These are phyloP conservation scores for Arthrobotrys sinensis DNA, from an alignment of 2,329 filamentous ascomycete species.

Conservation along the genomic window DNA sequence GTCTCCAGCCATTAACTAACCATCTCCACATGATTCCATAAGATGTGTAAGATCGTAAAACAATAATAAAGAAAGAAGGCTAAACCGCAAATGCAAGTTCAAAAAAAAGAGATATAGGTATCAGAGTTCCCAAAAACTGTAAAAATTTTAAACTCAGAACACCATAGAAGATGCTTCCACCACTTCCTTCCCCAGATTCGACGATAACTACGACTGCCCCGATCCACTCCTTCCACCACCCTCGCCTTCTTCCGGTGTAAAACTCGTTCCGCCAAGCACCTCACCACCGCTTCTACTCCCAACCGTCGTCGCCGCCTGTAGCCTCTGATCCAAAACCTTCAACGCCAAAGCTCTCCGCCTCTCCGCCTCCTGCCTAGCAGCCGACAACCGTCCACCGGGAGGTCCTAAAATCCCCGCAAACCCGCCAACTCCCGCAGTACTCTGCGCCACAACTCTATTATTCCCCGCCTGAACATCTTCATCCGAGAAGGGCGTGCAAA, in stretches of 20 bases:
- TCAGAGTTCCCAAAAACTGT: conserved; percentile 1
- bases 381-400: conserved; percentile 64
- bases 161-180: conserved; percentile 26
- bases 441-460: conserved; percentile 74
- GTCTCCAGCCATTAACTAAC: background rate
- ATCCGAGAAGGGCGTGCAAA: conserved; percentile 88
- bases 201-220: background rate
- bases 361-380: conserved; percentile 89
- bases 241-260: conserved; percentile 58
- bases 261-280: conserved; percentile 62
- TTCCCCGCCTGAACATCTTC: conserved; percentile 83
- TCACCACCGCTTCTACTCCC: conserved; percentile 37
- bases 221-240: conserved; percentile 11
- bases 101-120: conserved; percentile 8
- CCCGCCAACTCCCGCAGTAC: conserved; percentile 69
- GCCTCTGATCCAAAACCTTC: conserved; percentile 89
- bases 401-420: conserved; percentile 65
- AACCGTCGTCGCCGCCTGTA: conserved; percentile 83
- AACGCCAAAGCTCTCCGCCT: conserved; percentile 88
- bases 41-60: conserved; percentile 21
- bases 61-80: background rate
- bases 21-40: conserved; percentile 7
- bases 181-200: background rate
- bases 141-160: conserved; percentile 8
- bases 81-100: conserved; percentile 28